A percentile compares a stretch with the other conserved stretches of the same genome.
Conservation (phyloP, 192 early-diverging fungal species). For the Entophlyctis luteolus region DNA sequence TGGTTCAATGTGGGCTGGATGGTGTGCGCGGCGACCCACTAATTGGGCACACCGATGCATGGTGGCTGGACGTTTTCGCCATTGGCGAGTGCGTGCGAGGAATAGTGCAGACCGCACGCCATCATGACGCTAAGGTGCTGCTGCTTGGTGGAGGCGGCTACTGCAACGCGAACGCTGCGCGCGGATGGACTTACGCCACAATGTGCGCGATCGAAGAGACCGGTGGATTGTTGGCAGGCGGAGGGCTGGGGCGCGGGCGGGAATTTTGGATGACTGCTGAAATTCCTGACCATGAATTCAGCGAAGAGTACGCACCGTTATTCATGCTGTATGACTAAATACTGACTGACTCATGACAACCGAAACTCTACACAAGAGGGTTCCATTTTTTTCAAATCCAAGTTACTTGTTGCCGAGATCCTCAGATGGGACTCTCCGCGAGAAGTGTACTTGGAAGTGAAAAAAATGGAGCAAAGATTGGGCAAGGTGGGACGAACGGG, state of each 20-base stretch:
- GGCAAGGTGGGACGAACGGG: background rate
- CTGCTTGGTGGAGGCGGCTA: constrained; percentile 95
- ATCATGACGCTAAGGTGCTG: constrained; percentile 61
- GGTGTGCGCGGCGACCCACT: constrained; percentile 81
- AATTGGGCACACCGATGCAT: constrained; percentile 20
- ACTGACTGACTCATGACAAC: too few relatives aligned
- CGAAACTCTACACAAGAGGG: background rate
- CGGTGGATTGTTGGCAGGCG: too few relatives aligned
- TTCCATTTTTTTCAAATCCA: constrained; percentile 1
- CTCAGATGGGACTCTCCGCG: background rate
- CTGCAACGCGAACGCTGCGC: constrained; percentile 78
- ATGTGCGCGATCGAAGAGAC: too few relatives aligned
- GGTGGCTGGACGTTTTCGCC: constrained; percentile 20
- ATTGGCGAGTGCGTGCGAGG: constrained; percentile 8
- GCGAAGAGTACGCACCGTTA: too few relatives aligned
- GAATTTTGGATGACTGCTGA: too few relatives aligned
- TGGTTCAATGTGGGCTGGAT: constrained; percentile 91
- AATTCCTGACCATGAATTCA: too few relatives aligned
- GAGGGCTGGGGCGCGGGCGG: too few relatives aligned
- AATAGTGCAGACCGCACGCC: background rate
- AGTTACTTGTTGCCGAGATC: background rate
- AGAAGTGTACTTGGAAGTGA: background rate
- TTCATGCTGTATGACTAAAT: too few relatives aligned
- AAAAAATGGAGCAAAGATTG: background rate
- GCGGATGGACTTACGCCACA: too few relatives aligned